Evolutionary conservation across 1,139 yeast species (phyloP), one percentile per base, ranked within the genome.

Genomic region (Scheffersomyces segobiensis): DNA sequence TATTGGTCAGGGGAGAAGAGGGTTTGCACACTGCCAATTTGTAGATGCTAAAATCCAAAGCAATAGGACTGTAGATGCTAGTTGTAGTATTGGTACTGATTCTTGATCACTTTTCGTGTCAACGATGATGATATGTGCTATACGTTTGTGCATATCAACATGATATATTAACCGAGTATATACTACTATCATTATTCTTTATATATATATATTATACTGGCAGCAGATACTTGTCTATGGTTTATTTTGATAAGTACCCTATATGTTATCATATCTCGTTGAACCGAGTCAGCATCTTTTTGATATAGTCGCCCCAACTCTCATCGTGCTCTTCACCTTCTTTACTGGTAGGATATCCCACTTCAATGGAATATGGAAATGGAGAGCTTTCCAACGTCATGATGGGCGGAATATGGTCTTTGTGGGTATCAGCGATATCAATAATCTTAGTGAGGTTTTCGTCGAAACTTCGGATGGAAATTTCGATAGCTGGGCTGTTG

Each of bases 401-500:
- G 21, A 90, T 88, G 0, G 91, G 90, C 1, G 96, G 96, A 3
- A 90, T 86, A 63, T 88, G 93, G 55, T 79, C 84, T 65, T 85
- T 87, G 65, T 87, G 80, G 5, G 70, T 66, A 65, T 88, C 90
- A 18, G 80, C 85, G 24, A 76, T 71, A 24, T 80, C 81, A 52
- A 86, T 74, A 19, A 90, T 83, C 57, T 78, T 73, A 56, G 76
- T 64, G 55, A 90, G 60, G 51, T 77, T 78, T 19, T 70, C 67
- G 62, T 80, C 82, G 61, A 87, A 81, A 58, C 78, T 78, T 21
- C 67, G 65, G 5, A 74, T 65, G 0, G 82, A 77, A 20, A 64
- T 46, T 49, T 66, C 63, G n/a, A 74, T 62, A 54, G 64, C 65
- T 32, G 60, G 53, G 21, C 55, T 57, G 46, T 52, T 47, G 51